Evolutionary conservation across 176 grass and related monocot genomes (phyloP).

Genomic region (Oryza brachyantha): DNA sequence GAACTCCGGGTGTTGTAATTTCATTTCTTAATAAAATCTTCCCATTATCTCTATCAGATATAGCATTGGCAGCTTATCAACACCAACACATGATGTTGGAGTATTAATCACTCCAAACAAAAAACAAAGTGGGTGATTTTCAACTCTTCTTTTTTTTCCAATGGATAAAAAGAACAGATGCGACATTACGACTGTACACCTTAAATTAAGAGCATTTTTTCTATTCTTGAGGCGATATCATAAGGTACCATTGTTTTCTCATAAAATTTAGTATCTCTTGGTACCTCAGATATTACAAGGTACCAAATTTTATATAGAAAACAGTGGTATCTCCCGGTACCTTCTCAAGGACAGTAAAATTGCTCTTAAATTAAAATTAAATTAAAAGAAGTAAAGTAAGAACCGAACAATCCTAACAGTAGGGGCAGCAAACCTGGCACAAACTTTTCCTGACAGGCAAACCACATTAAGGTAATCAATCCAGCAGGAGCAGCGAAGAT

Average conservation of each 20-base stretch:
- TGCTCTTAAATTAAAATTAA: too few relatives aligned
- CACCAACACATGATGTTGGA: not conserved
- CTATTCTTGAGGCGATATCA: too few relatives aligned
- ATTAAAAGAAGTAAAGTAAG: not conserved
- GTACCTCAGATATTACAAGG: too few relatives aligned
- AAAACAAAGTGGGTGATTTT: not conserved
- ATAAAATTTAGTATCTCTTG: too few relatives aligned
- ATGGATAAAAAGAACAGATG: not conserved
- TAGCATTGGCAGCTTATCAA: not conserved
- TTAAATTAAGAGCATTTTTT: too few relatives aligned
- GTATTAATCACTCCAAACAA: not conserved
- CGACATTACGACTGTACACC: not conserved
- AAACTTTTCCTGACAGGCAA: conserved; percentile 1
- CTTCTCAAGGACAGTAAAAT: too few relatives aligned
- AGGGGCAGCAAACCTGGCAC: not conserved
- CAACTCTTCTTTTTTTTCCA: not conserved
- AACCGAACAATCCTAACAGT: not conserved
- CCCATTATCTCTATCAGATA: too few relatives aligned
- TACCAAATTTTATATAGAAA: too few relatives aligned
- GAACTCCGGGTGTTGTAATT: too few relatives aligned
- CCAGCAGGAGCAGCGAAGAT: not conserved
- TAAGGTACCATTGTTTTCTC: too few relatives aligned
- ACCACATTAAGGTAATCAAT: conserved; percentile 18
- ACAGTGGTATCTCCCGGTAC: too few relatives aligned
- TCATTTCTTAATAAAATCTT: too few relatives aligned